Conservation (phyloP, 2,329 filamentous ascomycete species). For the Phoma sp. region DNA sequence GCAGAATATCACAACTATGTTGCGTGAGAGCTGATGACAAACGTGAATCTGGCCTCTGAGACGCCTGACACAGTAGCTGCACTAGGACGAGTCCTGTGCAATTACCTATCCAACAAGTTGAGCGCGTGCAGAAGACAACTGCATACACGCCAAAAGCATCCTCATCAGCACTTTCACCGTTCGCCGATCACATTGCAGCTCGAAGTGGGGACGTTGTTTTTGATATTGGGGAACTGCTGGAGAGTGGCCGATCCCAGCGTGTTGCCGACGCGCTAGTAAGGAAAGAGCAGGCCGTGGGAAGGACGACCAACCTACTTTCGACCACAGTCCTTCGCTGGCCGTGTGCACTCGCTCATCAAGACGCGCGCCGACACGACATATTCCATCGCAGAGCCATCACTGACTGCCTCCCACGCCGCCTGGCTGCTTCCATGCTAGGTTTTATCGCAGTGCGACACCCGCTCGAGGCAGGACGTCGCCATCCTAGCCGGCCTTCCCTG, state of each 20-base stretch:
- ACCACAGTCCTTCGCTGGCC: slow-evolving; percentile 32
- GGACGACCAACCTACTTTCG: slow-evolving; percentile 19
- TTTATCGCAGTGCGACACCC: slow-evolving; percentile 49
- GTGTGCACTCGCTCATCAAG: slow-evolving; percentile 47
- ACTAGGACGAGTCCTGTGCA: neutral
- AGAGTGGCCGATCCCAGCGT: slow-evolving; percentile 18
- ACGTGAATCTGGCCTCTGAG: neutral
- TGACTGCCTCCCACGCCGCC: slow-evolving; percentile 35
- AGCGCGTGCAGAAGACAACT: neutral
- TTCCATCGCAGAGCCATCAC: slow-evolving; percentile 47
- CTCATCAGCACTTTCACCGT: neutral
- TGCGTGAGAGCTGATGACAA: neutral
- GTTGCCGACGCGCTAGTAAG: slow-evolving; percentile 13
- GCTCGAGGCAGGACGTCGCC: slow-evolving; percentile 52
- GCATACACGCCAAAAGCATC: neutral
- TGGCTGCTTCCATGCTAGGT: slow-evolving; percentile 50
- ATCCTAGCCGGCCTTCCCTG: slow-evolving; percentile 47
- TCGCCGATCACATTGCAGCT: slow-evolving; percentile 12
- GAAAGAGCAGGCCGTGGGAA: slow-evolving; percentile 12
- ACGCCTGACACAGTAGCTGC: slow-evolving; percentile 5
- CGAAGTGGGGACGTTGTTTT: slow-evolving; percentile 9
- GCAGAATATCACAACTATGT: neutral
- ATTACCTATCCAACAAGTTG: neutral
- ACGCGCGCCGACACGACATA: slow-evolving; percentile 34
- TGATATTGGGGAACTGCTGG: slow-evolving; percentile 20